Base-by-base conservation (phyloP, 169 alveolate species). In the Eimeria zaria region DNA sequence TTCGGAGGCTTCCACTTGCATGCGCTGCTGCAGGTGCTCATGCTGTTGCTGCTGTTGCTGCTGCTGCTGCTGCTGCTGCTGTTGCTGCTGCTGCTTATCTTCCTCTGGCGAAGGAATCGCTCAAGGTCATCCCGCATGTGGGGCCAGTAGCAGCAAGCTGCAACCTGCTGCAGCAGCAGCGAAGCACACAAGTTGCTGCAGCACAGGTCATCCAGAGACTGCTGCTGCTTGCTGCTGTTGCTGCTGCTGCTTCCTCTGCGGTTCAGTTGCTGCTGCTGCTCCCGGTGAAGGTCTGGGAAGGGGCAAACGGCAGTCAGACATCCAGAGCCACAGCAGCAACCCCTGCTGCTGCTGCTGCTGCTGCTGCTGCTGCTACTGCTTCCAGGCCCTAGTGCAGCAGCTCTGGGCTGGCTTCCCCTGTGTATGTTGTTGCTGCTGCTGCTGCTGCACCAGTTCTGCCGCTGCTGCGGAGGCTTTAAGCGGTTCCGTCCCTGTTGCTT, bases 91-190 rank as follows among this genome's bases (percentile, higher is more conserved):
- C n/a, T n/a, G n/a, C n/a, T n/a, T n/a, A 48, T 8, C 46, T 51
- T 80, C 41, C 89, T 69, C 69, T 48, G 89, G 51, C 44, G 69
- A 33, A 80, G 44, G 46, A 80, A 80, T 33, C 48, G 71, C 44
- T 51, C 89, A 1, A 80, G 27, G 69, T 80, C 89, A 33, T 44
- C 89, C 7, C 69, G 64, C 89, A 80, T 80, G 71, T 51, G 9
- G 36, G 89, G 89, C 89, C 89, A 80, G 89, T 80, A 80, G 89
- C 89, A 80, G 89, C 89, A 80, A 48, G 89, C 89, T 11, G 89
- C 89, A 36, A 80, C 53, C 46, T 80, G 71, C 69, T 80, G 89
- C 89, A 80, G 89, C 89, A 80, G 89, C 89, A 44, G n/a, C 11
- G 69, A 24, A 48, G 69, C 89, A 36, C 89, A 80, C 89, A 80